A percentile compares a stretch with the other conserved stretches of the same genome.
Conservation (phyloP, 331 rosid species). For the Acacia concinna region DNA sequence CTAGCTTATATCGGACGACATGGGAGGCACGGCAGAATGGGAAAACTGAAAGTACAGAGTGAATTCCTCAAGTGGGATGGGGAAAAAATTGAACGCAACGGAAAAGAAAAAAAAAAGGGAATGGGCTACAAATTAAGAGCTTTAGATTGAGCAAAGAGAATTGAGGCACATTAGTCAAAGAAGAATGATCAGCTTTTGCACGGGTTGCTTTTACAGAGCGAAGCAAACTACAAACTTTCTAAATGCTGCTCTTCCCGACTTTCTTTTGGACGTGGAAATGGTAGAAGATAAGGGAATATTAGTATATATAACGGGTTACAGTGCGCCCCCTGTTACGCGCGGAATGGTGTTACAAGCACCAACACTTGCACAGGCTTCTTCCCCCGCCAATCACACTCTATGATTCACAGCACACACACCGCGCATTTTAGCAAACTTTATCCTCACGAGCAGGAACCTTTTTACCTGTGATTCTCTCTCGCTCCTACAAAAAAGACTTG, state of each 20-base stretch:
- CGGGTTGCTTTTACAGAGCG: slow-evolving; percentile 13
- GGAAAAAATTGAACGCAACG: not conserved
- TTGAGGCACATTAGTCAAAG: slow-evolving; percentile 37
- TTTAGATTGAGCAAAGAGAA: slow-evolving; percentile 30
- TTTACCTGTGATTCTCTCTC: not conserved
- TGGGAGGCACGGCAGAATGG: slow-evolving; percentile 39
- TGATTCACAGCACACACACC: slow-evolving; percentile 11
- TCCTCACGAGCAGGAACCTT: not conserved
- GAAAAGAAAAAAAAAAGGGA: not conserved
- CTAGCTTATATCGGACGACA: slow-evolving; percentile 92
- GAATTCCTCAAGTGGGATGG: not conserved
- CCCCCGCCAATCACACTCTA: not conserved
- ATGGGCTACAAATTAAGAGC: slow-evolving; percentile 31
- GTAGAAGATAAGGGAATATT: slow-evolving; percentile 1
- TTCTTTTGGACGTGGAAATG: slow-evolving; percentile 11
- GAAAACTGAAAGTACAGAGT: not conserved
- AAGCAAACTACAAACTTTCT: slow-evolving; percentile 18
- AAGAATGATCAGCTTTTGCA: slow-evolving; percentile 17
- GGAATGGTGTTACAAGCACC: not conserved
- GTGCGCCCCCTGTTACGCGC: not conserved
- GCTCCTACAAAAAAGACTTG: not conserved
- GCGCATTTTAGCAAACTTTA: slow-evolving; percentile 43
- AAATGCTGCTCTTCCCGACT: slow-evolving; percentile 26
- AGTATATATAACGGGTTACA: slow-evolving; percentile 36
- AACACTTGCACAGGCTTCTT: not conserved